Percentiles rank a stretch among this genome's conserved stretches.
These are phyloP conservation scores for Lipomyces starkeyi DNA, from an alignment of 805 yeast species.

Conservation along the genomic window DNA sequence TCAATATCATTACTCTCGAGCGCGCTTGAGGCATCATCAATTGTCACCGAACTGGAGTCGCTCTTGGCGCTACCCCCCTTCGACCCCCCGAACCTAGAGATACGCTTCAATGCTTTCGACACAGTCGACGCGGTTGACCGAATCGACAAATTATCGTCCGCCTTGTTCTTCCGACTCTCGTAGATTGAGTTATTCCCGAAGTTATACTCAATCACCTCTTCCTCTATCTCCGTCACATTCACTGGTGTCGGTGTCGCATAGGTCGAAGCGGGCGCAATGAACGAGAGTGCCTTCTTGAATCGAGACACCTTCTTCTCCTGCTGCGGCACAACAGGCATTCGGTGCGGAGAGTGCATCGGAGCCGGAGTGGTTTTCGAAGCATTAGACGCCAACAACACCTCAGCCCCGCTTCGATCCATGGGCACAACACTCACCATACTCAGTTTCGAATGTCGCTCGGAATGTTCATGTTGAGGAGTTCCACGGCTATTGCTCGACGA, in stretches of 20 bases:
- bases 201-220: slow-evolving; percentile 21
- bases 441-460: neutral
- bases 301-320: slow-evolving; percentile 10
- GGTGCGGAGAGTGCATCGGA: neutral
- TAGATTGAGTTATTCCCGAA: slow-evolving; percentile 15
- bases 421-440: neutral
- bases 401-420: neutral
- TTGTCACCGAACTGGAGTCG: neutral
- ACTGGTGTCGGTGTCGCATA: neutral
- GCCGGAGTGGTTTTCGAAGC: neutral
- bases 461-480: neutral
- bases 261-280: slow-evolving; percentile 14
- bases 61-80: slow-evolving; percentile 11
- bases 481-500: slow-evolving; percentile 12
- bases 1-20: slow-evolving; percentile 2
- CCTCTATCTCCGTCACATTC: slow-evolving; percentile 2
- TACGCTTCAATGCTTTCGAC: slow-evolving; percentile 25
- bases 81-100: slow-evolving; percentile 14
- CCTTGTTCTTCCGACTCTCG: slow-evolving; percentile 12
- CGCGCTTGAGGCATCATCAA: slow-evolving; percentile 11
- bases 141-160: slow-evolving; percentile 28
- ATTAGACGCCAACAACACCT: neutral
- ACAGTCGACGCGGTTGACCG: slow-evolving; percentile 30
- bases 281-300: slow-evolving; percentile 27
- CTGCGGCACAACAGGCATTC: neutral